phyloP scores from a whole-genome alignment of 768 basidiomycete genomes.

The Macrolepiota albuminosa region DNA sequence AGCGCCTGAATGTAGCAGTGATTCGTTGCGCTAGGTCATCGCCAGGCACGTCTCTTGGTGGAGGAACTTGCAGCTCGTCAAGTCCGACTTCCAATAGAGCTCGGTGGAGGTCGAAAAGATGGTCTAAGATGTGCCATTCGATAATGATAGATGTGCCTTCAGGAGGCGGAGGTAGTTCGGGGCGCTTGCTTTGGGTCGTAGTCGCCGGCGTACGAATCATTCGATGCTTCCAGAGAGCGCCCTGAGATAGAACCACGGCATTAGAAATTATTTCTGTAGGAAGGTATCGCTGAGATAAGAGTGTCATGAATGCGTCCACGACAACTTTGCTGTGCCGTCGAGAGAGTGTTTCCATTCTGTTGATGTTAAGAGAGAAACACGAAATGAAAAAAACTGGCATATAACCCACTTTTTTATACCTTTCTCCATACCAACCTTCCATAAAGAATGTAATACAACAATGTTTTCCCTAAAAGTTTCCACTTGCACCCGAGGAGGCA shows the following conservation, averaged over 20 bases:
- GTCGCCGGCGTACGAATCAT: constrained; percentile 54
- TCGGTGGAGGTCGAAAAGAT: constrained; percentile 62
- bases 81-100: constrained; percentile 63
- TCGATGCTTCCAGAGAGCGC: constrained; percentile 81
- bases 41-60: constrained; percentile 49
- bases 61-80: constrained; percentile 53
- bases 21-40: constrained; percentile 75
- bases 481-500: constrained; percentile 48
- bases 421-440: constrained; percentile 53
- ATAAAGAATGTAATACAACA: constrained; percentile 73
- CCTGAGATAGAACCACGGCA: constrained; percentile 67
- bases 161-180: constrained; percentile 22
- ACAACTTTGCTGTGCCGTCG: constrained; percentile 44
- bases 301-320: constrained; percentile 49
- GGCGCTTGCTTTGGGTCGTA: constrained; percentile 19
- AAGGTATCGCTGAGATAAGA: constrained; percentile 66
- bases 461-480: constrained; percentile 70
- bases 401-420: constrained; percentile 48
- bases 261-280: constrained; percentile 75
- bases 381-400: constrained; percentile 19
- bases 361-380: not conserved
- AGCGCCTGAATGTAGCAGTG: constrained; percentile 79
- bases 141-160: constrained; percentile 33
- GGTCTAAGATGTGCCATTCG: constrained; percentile 63
- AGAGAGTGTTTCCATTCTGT: constrained; percentile 45